phyloP scores from a whole-genome alignment of 2,329 filamentous ascomycete species.

The Alternaria longipes region DNA sequence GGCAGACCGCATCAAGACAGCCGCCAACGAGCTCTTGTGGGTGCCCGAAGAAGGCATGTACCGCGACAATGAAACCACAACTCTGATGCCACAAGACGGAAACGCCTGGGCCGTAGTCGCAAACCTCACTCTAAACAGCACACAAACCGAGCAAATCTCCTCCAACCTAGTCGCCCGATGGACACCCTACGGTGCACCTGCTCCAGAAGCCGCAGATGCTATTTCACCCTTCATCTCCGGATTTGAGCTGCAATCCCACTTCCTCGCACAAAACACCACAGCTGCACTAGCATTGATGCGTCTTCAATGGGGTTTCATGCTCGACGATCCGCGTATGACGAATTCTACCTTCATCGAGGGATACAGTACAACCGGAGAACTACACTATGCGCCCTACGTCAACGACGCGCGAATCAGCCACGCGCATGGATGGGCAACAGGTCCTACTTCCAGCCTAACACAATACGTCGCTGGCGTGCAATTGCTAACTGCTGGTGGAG shows the following conservation, averaged over 20 bases:
- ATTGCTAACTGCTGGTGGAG: conserved; percentile 49
- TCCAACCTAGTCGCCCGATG: conserved; percentile 48
- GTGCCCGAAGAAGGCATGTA: conserved; percentile 61
- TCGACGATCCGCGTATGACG: conserved; percentile 63
- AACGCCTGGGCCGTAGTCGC: conserved; percentile 55
- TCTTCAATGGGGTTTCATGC: conserved; percentile 65
- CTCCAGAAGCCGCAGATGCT: conserved; percentile 57
- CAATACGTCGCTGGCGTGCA: conserved; percentile 55
- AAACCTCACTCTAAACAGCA: conserved; percentile 46
- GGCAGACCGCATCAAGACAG: conserved; percentile 55
- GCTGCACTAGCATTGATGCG: conserved; percentile 57
- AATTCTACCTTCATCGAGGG: conserved; percentile 64
- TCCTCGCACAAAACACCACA: conserved; percentile 52
- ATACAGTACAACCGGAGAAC: conserved; percentile 56
- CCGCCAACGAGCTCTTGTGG: conserved; percentile 62
- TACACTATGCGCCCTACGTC: conserved; percentile 61
- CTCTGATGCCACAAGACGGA: conserved; percentile 60
- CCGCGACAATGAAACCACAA: conserved; percentile 63
- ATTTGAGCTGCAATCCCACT: conserved; percentile 59
- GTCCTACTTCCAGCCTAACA: conserved; percentile 57
- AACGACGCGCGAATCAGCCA: conserved; percentile 60
- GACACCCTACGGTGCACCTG: conserved; percentile 58
- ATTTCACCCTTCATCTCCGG: conserved; percentile 60
- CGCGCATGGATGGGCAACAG: conserved; percentile 63
- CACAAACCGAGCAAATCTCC: conserved; percentile 45